Base-by-base conservation (phyloP, 2,329 filamentous ascomycete species). In the Ceratocystis smalleyi region DNA sequence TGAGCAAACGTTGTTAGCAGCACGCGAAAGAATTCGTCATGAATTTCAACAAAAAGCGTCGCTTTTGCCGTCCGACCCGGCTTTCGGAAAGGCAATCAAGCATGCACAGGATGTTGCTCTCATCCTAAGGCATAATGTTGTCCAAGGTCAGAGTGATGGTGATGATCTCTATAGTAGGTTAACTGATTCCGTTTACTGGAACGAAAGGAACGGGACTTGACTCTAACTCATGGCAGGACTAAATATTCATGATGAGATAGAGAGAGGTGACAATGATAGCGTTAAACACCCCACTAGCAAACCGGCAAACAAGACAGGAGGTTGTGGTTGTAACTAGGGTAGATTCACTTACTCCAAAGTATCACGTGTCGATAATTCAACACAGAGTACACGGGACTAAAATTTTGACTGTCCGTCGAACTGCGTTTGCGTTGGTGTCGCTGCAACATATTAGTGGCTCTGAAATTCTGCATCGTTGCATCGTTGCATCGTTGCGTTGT, bases 191-290 rank as follows among this genome's bases (percentile, higher is more conserved):
- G 12, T 24, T 19, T 51, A 12, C n/a, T 24, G 7, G 8, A 12
- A 51, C 7, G n/a, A 51, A n/a, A 22, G n/a, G n/a, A 51, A 24
- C 7, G 17, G 27, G 27, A n/a, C 2, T 35, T 30, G 27, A 32
- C 17, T 57, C 54, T 57, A 62, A 55, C 24, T 5, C 6, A 4
- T 24, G 40, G 24, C 69, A 96, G 91, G 87, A 72, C 77, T 97
- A 65, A 82, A 86, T 62, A 96, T 99, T 75, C 94, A 97, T 73
- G 82, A 95, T 67, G 78, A 95, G 68, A 99, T 87, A 35, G 92
- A 99, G 74, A 81, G 89, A 68, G 91, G 94, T 63, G 88, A 97
- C 75, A 99, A 99, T 72, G 91, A 96, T 70, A 89, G 86, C 43
- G 83, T 96, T 70, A 95, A 91, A 17, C 62, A 49, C 27, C 40